These are phyloP conservation scores for Corynespora cassiicola DNA, from an alignment of 2,329 filamentous ascomycete genomes.

Conservation along the genomic window DNA sequence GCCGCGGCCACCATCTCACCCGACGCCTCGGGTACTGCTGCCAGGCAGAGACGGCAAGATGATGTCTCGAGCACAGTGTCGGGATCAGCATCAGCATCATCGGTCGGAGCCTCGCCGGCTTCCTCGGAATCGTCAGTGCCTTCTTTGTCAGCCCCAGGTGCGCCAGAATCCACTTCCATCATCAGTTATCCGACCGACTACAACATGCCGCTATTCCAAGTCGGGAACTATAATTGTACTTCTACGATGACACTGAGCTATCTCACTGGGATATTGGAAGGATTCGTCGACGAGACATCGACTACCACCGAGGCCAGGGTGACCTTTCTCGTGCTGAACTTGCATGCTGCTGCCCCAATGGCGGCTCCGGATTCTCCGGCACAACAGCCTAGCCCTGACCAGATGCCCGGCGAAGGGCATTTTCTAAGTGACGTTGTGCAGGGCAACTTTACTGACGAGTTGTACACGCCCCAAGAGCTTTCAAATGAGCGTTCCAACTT, in stretches of 20 bases:
- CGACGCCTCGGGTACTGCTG: constrained; percentile 4
- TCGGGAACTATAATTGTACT: constrained; percentile 63
- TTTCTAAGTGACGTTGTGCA: constrained; percentile 57
- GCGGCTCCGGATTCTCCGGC: constrained; percentile 49
- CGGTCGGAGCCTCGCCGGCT: constrained; percentile 6
- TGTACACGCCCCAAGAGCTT: constrained; percentile 63
- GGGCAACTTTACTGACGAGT: constrained; percentile 55
- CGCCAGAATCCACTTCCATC: constrained; percentile 18
- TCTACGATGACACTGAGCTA: constrained; percentile 57
- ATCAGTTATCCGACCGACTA: constrained; percentile 25
- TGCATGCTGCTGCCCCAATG: constrained; percentile 60
- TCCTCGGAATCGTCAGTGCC: not conserved
- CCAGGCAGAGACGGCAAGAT: constrained; percentile 15
- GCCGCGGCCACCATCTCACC: no score
- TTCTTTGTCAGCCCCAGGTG: constrained; percentile 6
- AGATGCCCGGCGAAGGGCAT: constrained; percentile 54
- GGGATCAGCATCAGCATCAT: constrained; percentile 2
- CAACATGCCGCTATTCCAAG: constrained; percentile 46
- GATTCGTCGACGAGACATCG: constrained; percentile 61
- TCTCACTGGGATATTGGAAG: constrained; percentile 57
- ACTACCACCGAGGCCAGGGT: constrained; percentile 63
- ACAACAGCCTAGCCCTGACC: constrained; percentile 44
- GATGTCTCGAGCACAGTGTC: constrained; percentile 1
- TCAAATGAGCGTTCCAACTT: constrained; percentile 61
- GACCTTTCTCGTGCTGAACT: constrained; percentile 62